These are phyloP conservation scores for Colletotrichum eleusines DNA, from an alignment of 2,329 filamentous ascomycete species.

Conservation along the genomic window DNA sequence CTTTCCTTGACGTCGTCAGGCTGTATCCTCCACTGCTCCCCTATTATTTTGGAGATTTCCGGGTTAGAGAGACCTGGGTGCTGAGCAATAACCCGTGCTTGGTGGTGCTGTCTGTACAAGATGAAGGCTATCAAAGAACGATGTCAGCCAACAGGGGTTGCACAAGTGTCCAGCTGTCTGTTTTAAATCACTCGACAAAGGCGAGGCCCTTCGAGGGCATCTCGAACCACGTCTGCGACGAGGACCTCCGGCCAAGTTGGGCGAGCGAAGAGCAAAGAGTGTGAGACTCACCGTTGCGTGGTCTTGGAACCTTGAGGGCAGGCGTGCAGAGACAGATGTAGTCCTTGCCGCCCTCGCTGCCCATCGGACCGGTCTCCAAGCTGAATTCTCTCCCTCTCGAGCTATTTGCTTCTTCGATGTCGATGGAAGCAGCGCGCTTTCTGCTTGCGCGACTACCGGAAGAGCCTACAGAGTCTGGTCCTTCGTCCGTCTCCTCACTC, in stretches of 20 bases:
- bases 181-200: conserved; percentile 38
- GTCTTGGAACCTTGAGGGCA: conserved; percentile 68
- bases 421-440: conserved; percentile 62
- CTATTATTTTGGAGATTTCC: conserved; percentile 97
- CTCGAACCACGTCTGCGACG: conserved; percentile 19
- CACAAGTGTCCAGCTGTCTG: conserved; percentile 28
- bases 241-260: conserved; percentile 33
- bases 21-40: conserved; percentile 88
- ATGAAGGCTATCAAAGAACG: conserved; percentile 82
- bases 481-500: conserved; percentile 40
- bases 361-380: conserved; percentile 52
- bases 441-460: conserved; percentile 43
- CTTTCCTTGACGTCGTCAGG: conserved; percentile 79
- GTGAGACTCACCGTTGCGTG: conserved; percentile 66
- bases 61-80: conserved; percentile 94
- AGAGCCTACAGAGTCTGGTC: conserved; percentile 33
- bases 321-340: conserved; percentile 68
- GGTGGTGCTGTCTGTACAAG: conserved; percentile 93
- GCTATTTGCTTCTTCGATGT: conserved; percentile 58
- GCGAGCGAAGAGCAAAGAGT: conserved; percentile 23
- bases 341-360: conserved; percentile 48
- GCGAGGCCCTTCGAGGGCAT: conserved; percentile 19
- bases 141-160: conserved; percentile 45
- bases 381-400: conserved; percentile 51
- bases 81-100: conserved; percentile 82